A percentile compares a stretch with the other conserved stretches of the same genome.
Conservation (phyloP, 1,284 basidiomycete genomes). For the Apiotrichum gamsii region DNA sequence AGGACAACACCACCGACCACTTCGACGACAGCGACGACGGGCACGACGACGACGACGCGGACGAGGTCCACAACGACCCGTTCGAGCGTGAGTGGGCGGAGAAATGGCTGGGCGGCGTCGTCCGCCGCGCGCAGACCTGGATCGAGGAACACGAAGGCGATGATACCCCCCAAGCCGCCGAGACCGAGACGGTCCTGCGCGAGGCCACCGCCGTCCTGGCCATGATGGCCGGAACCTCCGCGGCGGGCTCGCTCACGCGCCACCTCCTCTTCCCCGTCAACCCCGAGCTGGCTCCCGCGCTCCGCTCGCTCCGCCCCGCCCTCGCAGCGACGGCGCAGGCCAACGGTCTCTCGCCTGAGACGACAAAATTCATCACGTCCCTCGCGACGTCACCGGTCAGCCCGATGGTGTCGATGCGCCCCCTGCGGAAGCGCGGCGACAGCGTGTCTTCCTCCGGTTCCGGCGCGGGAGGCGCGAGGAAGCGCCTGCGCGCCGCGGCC, state of each 20-base stretch:
- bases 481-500: conserved; percentile 18
- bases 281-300: conserved; percentile 25
- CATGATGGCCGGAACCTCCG: conserved; percentile 57
- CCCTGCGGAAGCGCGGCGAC: neutral
- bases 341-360: conserved; percentile 34
- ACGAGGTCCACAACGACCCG: conserved; percentile 20
- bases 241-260: conserved; percentile 40
- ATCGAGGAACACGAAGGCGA: conserved; percentile 13
- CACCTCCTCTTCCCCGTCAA: conserved; percentile 42
- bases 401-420: conserved; percentile 12
- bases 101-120: conserved; percentile 43
- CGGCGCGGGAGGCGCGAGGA: neutral
- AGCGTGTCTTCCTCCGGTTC: neutral
- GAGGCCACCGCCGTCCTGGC: conserved; percentile 62
- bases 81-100: conserved; percentile 48
- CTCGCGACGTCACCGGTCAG: conserved; percentile 34
- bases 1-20: conserved; percentile 4
- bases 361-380: conserved; percentile 30
- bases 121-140: conserved; percentile 39
- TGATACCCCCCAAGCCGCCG: neutral
- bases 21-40: conserved; percentile 9
- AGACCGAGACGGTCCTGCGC: conserved; percentile 11
- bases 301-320: conserved; percentile 18
- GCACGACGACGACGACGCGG: conserved; percentile 7
- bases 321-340: conserved; percentile 4